Evolutionary conservation across 2,329 filamentous ascomycete species (phyloP), one percentile per base, ranked within the genome.

Genomic region (Trichoderma guizhouense): DNA sequence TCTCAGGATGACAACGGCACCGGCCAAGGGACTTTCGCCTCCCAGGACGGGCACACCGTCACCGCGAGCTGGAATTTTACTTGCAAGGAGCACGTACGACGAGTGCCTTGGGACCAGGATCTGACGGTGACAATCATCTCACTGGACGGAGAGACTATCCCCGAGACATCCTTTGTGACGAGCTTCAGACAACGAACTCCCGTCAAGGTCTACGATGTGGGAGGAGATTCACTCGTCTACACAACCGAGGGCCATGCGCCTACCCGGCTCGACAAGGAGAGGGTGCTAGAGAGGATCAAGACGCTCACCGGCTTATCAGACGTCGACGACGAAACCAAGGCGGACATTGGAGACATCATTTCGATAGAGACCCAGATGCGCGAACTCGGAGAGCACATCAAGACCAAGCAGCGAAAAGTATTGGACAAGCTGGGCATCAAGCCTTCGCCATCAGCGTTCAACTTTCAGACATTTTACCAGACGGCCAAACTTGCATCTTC

Each of bases 21-120:
- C 55, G 71, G 71, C 36, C 61, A 71, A 24, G 71, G 72, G 15
- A 60, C 70, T 8, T 72, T 73, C 12, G 65, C 64, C 58, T 58
- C 70, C 34, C 34, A 55, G 9, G 69, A 69, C 15, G 72, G 70
- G 5, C 67, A 58, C 43, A 55, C 63, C 57, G 60, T 73, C 24
- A 62, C 63, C 18, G 69, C 72, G n/a, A 68, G 60, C 69, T 72
- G 69, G 63, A 73, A 58, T 60, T 73, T 73, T n/a, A 65, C 47
- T 12, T 72, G 69, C 70, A 60, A n/a, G 18, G 69, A 73, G 28
- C 18, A 64, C 39, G 63, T 3, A 11, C 64, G 32, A 26, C 60
- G 51, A 15, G 69, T 64, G 34, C 61, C 69, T 21, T 71, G 69
- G 69, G 72, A 69, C 15, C 72, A 71, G 18, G 55, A 63, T 14